These are phyloP conservation scores for Scedosporium dehoogii DNA, from an alignment of 2,329 filamentous ascomycete genomes.

Conservation along the genomic window DNA sequence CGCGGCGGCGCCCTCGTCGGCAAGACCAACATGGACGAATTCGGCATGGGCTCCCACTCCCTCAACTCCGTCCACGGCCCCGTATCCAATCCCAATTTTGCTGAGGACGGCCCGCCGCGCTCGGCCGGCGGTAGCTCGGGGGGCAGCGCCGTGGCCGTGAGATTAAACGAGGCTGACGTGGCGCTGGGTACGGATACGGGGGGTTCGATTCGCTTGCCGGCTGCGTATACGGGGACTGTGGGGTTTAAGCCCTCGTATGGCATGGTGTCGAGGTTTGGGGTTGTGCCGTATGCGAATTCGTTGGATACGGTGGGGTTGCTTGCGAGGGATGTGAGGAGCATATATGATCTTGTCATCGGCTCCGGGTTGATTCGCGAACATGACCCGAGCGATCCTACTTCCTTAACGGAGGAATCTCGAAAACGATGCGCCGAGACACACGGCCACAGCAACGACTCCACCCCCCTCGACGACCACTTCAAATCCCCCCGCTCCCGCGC, in stretches of 20 bases:
- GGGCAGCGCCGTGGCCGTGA: constrained; percentile 81
- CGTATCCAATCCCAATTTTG: constrained; percentile 42
- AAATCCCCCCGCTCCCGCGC: constrained; percentile 19
- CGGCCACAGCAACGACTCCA: constrained; percentile 29
- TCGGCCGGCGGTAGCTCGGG: constrained; percentile 88
- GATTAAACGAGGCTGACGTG: constrained; percentile 42
- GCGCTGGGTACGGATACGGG: constrained; percentile 91
- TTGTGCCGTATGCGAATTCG: constrained; percentile 87
- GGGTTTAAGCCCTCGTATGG: constrained; percentile 93
- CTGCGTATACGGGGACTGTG: constrained; percentile 72
- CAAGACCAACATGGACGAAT: constrained; percentile 93
- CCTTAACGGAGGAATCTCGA: constrained; percentile 47
- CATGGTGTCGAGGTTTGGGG: constrained; percentile 72
- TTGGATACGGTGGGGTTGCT: constrained; percentile 82
- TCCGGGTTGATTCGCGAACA: constrained; percentile 37
- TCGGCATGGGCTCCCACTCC: constrained; percentile 89
- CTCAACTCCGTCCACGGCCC: constrained; percentile 57
- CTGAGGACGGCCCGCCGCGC: constrained; percentile 22
- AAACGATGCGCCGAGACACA: constrained; percentile 27
- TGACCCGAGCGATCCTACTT: constrained; percentile 69
- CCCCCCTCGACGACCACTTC: constrained; percentile 77
- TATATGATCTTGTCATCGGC: constrained; percentile 44
- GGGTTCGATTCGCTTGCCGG: constrained; percentile 77
- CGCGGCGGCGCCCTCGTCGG: constrained; percentile 56
- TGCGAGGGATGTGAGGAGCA: constrained; percentile 39